Conservation (phyloP, 139 green algal species). For the Gonium pectorale region DNA sequence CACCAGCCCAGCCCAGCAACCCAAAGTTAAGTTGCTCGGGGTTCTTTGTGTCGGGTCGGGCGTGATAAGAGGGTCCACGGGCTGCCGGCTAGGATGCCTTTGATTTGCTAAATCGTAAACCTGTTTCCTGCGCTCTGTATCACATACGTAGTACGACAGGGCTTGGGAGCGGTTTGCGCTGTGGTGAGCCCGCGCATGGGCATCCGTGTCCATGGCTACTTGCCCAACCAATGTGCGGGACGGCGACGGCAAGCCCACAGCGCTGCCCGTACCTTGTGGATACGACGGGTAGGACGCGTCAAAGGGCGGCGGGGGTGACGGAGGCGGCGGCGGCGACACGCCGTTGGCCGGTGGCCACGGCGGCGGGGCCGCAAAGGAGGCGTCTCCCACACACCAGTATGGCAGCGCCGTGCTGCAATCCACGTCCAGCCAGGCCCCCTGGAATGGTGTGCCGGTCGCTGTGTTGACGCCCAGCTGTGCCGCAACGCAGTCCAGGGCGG, state of each 20-base stretch:
- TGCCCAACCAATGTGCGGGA: no score
- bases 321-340: not conserved
- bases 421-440: constrained; percentile 27
- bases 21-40: no score
- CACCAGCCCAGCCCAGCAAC: no score
- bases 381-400: constrained; percentile 19
- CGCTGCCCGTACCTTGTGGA: not conserved
- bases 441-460: not conserved
- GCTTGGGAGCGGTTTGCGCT: not conserved
- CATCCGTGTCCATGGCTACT: no score
- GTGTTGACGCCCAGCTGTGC: constrained; percentile 17
- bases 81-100: no score
- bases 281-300: not conserved
- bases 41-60: no score
- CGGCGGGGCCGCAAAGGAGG: not conserved
- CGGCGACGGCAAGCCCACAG: no score
- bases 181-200: no score
- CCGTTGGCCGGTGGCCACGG: not conserved
- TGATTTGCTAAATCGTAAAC: no score
- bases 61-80: no score
- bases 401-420: constrained; percentile 15
- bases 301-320: constrained; percentile 12
- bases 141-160: not conserved
- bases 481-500: constrained; percentile 28
- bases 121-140: no score